Base-by-base conservation (phyloP, 2,329 filamentous ascomycete genomes). In the Monilinia vaccinii-corymbosi region DNA sequence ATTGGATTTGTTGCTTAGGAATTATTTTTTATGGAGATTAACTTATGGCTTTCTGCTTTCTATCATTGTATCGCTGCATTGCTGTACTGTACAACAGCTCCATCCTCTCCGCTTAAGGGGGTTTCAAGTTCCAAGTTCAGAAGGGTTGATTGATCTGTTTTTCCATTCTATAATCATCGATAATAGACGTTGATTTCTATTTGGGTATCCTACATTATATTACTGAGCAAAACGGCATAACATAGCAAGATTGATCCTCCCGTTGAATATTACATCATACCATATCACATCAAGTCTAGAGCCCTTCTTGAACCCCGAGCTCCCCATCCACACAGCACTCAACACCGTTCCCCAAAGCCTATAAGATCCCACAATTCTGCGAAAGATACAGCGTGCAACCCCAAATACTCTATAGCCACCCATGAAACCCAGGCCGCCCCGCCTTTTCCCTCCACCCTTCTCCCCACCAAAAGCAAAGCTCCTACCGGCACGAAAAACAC, bases 391-490 rank as follows among this genome's bases (percentile, higher is more conserved):
- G 38, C 2, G n/a, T 44, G 6, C 18, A 42, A 11, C 21, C 10
- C 11, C 18, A 42, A 7, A 45, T 45, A 6, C 28, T 40, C 42
- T 56, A 69, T 36, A 68, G 49, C 61, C 65, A 64, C 5, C 61
- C 42, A 63, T 68, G 65, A 55, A 68, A 68, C 25, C 40, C 56
- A 28, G 68, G 68, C 31, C 52, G 28, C 0, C 67, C 68, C 21
- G 65, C 13, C 18, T 31, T 62, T 4, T 23, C n/a, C 46, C 69
- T 63, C 67, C 67, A 70, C 11, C 38, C 34, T 58, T 69, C 67
- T 1, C 69, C 69, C 63, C 61, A 68, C n/a, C 64, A 21, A 51
- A 51, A 70, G 69, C 47, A 70, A 48, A 8, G 50, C 56, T 3
- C 31, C 65, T 6, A 70, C 61, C 1, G 69, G 69, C 1, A 62